phyloP scores from a whole-genome alignment of 1,139 yeast species.

The Zhuliangozyma parablackwelliae region DNA sequence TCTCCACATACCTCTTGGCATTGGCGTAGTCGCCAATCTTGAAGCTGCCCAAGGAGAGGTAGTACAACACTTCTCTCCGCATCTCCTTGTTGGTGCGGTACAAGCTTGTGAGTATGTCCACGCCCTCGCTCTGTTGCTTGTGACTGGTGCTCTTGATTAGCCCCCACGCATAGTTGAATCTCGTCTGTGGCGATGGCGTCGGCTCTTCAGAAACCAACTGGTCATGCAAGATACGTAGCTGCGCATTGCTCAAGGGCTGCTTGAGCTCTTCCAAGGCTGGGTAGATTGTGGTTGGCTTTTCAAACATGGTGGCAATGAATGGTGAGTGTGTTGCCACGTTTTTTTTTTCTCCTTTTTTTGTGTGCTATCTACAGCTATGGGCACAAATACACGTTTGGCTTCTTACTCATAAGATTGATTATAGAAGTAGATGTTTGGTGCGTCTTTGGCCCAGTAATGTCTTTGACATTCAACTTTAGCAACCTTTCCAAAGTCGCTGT shows the following conservation, averaged over 20 bases:
- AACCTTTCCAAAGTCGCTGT: slow-evolving; percentile 20
- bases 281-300: slow-evolving; percentile 15
- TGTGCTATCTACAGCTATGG: too few species aligned
- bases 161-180: slow-evolving; percentile 97
- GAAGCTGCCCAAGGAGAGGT: slow-evolving; percentile 81
- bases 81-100: slow-evolving; percentile 77
- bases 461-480: slow-evolving; percentile 24
- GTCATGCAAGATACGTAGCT: slow-evolving; percentile 66
- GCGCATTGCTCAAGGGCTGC: slow-evolving; percentile 66
- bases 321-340: background rate
- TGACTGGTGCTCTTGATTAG: slow-evolving; percentile 63
- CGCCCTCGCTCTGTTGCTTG: slow-evolving; percentile 72
- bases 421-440: slow-evolving; percentile 34
- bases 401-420: slow-evolving; percentile 25
- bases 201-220: slow-evolving; percentile 84
- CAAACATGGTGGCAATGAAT: slow-evolving; percentile 6
- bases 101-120: slow-evolving; percentile 66
- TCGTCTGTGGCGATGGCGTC: slow-evolving; percentile 72
- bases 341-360: too few species aligned
- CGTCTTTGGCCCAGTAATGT: slow-evolving; percentile 20
- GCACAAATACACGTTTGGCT: too few species aligned
- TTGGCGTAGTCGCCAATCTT: slow-evolving; percentile 84
- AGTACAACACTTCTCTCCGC: slow-evolving; percentile 86
- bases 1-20: slow-evolving; percentile 82
- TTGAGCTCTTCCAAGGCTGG: slow-evolving; percentile 43